Base-by-base conservation (phyloP, 1,284 basidiomycete species). In the Malassezia restricta region DNA sequence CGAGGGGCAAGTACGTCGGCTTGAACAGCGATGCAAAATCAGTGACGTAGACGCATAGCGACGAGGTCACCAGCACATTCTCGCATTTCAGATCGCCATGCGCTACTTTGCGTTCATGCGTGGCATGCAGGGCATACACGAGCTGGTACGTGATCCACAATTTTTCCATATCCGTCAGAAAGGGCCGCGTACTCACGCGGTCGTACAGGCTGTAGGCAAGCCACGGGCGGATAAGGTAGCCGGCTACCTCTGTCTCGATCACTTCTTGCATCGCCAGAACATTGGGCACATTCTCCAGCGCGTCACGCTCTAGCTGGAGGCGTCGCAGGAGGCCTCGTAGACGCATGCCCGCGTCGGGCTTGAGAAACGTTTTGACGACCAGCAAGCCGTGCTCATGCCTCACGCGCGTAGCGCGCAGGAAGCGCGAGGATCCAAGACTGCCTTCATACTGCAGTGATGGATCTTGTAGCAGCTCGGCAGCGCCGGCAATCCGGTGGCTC, bases 21-120 rank as follows among this genome's bases (percentile, higher is more conserved):
- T 99, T 99, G 80, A 89, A 92, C 20, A 77, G 70, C 0, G 89
- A 86, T 0, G 92, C 87, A 73, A 98, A 96, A 76, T 98, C 94
- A 43, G 91, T 89, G 40, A 99, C 78, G 68, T 90, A 91, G 15
- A 95, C 80, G 80, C 87, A 89, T 62, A 96, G 89, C 79, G 89
- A 94, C 0, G 91, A 89, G 0, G 91, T 92, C 54, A 98, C 87
- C 46, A 98, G 81, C 54, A 99, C 83, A 73, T 99, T 99, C 75
- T 95, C 90, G 11, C 88, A 90, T 75, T 98, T 98, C 77, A 99
- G 85, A 72, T 98, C 92, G 11, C 94, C 94, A 74, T 98, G 94
- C 1, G 90, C 81, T 14, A 94, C 79, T 76, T 78, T 78, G 55
- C 84, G 82, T 49, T 82, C 83, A 24, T 87, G 81, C 0, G 87